Percentiles rank a stretch among this genome's conserved stretches.
These are phyloP conservation scores for Neurospora sp. DNA, from an alignment of 495 filamentous ascomycete species.

Conservation along the genomic window DNA sequence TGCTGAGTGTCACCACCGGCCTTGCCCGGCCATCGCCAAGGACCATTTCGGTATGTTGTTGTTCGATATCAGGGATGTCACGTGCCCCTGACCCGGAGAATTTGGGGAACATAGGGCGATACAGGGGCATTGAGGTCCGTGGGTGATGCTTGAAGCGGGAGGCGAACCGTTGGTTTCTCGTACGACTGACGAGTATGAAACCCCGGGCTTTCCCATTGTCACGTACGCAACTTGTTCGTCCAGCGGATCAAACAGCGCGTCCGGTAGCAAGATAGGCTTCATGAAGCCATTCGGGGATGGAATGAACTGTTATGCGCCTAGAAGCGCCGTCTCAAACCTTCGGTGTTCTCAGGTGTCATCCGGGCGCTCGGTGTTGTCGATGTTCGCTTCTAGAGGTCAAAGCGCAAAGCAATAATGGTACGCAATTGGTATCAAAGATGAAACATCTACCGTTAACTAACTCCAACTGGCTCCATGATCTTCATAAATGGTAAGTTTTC, in stretches of 20 bases:
- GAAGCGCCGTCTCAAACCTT: constrained; percentile 1
- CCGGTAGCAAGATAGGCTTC: neutral
- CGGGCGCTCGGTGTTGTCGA: neutral
- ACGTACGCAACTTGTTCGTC: neutral
- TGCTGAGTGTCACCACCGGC: neutral
- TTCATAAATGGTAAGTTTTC: neutral
- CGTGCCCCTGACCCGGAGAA: constrained; percentile 6
- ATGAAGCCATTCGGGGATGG: constrained; percentile 14
- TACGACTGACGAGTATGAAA: constrained; percentile 11
- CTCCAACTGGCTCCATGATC: neutral
- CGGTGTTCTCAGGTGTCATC: neutral
- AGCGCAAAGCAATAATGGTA: neutral
- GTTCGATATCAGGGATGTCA: constrained; percentile 19
- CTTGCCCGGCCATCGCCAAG: neutral
- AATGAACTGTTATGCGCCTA: constrained; percentile 4
- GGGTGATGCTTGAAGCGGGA: neutral
- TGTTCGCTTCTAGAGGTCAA: neutral
- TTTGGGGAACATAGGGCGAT: neutral
- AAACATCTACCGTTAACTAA: neutral
- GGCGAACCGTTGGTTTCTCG: constrained; percentile 8
- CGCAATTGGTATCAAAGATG: neutral
- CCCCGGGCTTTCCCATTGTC: constrained; percentile 1
- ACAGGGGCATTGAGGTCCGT: neutral
- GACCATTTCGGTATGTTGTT: neutral
- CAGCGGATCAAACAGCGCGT: neutral